Evolutionary conservation across 306 rosid genomes (phyloP).

Genomic region (Cicer yamashitae): DNA sequence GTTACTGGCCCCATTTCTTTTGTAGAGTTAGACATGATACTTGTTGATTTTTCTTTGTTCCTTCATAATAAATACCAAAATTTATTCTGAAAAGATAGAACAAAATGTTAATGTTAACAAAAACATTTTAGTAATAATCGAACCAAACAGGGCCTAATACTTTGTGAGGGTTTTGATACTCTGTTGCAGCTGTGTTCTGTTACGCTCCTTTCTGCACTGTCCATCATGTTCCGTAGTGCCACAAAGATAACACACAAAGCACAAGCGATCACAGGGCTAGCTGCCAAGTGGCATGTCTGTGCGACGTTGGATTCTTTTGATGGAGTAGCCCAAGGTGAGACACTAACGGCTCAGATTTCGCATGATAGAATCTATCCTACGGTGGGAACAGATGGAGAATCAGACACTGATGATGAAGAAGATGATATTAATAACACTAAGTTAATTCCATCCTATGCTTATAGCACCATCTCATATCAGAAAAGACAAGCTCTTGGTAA

Average conservation of each 20-base stretch:
- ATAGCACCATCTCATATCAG: constrained; percentile 82
- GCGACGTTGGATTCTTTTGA: constrained; percentile 91
- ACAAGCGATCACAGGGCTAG: constrained; percentile 82
- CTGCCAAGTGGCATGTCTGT: constrained; percentile 98
- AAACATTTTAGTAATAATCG: background rate
- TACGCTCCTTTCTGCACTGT: constrained; percentile 68
- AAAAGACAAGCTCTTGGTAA: constrained; percentile 96
- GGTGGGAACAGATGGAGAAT: constrained; percentile 51
- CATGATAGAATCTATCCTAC: constrained; percentile 38
- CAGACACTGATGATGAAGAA: constrained; percentile 68
- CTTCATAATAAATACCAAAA: background rate
- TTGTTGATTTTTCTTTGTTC: background rate
- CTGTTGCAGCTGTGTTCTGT: constrained; percentile 75
- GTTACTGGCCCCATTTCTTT: background rate
- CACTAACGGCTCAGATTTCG: constrained; percentile 43
- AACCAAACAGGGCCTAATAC: constrained; percentile 17
- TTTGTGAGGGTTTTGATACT: background rate
- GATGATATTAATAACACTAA: constrained; percentile 73
- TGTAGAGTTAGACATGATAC: constrained; percentile 4
- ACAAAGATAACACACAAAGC: constrained; percentile 96
- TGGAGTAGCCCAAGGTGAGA: constrained; percentile 47
- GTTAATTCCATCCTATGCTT: constrained; percentile 74
- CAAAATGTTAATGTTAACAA: background rate
- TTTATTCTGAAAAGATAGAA: background rate
- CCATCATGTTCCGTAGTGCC: constrained; percentile 76